These are phyloP conservation scores for Dendryphion nanum DNA, from an alignment of 2,329 filamentous ascomycete species.

Conservation along the genomic window DNA sequence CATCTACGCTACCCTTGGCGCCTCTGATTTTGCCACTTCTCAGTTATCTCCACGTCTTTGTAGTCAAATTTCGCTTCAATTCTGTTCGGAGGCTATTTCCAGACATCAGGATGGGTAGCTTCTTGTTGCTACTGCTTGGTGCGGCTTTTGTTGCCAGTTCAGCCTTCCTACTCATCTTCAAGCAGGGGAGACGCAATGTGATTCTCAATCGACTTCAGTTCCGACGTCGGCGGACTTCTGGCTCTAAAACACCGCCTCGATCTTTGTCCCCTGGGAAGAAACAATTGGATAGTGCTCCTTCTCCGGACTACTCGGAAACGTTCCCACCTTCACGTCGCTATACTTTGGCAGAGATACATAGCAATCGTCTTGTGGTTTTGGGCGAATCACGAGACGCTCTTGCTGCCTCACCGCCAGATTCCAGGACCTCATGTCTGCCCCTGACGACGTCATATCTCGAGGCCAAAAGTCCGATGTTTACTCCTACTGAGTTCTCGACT, in stretches of 20 bases:
- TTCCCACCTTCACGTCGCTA: constrained; percentile 56
- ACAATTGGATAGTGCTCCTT: constrained; percentile 21
- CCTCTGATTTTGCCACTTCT: too few species aligned
- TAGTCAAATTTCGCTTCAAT: not conserved
- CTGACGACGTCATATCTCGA: constrained; percentile 25
- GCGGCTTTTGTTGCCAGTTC: constrained; percentile 30
- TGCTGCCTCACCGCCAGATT: constrained; percentile 17
- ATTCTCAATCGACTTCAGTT: constrained; percentile 41
- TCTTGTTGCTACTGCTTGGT: constrained; percentile 27
- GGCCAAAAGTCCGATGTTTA: constrained; percentile 44
- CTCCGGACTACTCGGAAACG: constrained; percentile 44
- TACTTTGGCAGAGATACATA: constrained; percentile 39
- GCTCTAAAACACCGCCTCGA: constrained; percentile 52
- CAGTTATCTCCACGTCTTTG: constrained; percentile 1
- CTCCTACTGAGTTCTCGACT: constrained; percentile 68
- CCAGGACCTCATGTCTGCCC: constrained; percentile 23
- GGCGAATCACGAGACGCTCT: constrained; percentile 24
- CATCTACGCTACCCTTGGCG: too few species aligned
- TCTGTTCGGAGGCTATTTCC: constrained; percentile 1
- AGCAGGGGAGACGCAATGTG: constrained; percentile 39
- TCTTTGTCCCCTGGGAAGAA: constrained; percentile 53
- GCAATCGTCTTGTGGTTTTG: constrained; percentile 20
- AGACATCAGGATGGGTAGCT: constrained; percentile 16
- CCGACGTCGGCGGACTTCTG: constrained; percentile 45
- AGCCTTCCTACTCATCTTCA: constrained; percentile 22